Conservation (phyloP, 495 filamentous ascomycete genomes). For the Podospora pseudopauciseta region DNA sequence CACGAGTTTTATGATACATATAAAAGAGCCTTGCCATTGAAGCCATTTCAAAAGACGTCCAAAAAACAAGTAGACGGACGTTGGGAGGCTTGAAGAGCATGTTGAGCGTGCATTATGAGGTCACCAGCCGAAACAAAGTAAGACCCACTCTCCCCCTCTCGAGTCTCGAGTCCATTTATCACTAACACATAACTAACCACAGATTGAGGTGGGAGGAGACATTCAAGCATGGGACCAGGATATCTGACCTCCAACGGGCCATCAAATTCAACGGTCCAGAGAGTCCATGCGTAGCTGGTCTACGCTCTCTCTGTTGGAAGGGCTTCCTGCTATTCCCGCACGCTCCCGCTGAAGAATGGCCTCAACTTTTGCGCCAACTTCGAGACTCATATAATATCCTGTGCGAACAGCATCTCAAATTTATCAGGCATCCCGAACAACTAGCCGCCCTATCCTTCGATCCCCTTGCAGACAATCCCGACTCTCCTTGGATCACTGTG, state of each 20-base stretch:
- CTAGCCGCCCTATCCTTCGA: slow-evolving; percentile 65
- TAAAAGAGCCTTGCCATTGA: not conserved
- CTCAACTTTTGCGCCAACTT: slow-evolving; percentile 59
- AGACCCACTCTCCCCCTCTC: not conserved
- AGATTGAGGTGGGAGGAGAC: slow-evolving; percentile 63
- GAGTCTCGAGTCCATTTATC: not conserved
- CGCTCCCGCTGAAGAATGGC: slow-evolving; percentile 65
- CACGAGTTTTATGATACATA: not conserved
- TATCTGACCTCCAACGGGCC: slow-evolving; percentile 62
- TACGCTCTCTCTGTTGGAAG: slow-evolving; percentile 94
- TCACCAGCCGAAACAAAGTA: slow-evolving; percentile 18
- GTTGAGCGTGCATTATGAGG: slow-evolving; percentile 9
- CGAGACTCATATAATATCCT: slow-evolving; percentile 70
- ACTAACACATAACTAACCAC: slow-evolving; percentile 13
- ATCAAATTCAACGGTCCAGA: slow-evolving; percentile 54
- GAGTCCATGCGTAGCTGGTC: slow-evolving; percentile 64
- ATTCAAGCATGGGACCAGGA: slow-evolving; percentile 54
- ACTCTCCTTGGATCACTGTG: slow-evolving; percentile 84
- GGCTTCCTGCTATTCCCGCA: slow-evolving; percentile 76
- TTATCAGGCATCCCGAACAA: slow-evolving; percentile 77
- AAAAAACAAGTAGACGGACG: not conserved
- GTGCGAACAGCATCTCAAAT: slow-evolving; percentile 69
- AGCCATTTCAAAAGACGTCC: not conserved
- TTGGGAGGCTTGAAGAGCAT: not conserved
- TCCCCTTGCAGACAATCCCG: slow-evolving; percentile 79